Evolutionary conservation across 805 yeast genomes (phyloP).

Genomic region (Saturnispora quitensis): DNA sequence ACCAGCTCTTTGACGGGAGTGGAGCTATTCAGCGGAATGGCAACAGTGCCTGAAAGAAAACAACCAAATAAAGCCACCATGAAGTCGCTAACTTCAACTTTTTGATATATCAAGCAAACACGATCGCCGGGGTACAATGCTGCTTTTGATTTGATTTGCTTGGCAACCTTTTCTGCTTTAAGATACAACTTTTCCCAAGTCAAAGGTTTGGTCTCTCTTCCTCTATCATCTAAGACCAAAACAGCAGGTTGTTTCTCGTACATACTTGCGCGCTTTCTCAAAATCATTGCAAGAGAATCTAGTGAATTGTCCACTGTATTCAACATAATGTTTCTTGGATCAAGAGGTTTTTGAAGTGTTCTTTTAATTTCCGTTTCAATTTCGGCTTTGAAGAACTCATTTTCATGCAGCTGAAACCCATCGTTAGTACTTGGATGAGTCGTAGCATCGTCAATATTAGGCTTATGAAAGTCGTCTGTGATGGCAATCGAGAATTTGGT

Average conservation of each 20-base stretch:
- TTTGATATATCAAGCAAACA: slow-evolving; percentile 76
- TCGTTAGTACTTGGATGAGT: background rate
- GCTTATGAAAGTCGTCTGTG: slow-evolving; percentile 7
- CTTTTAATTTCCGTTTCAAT: slow-evolving; percentile 14
- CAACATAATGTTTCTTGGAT: slow-evolving; percentile 40
- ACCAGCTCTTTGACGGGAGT: slow-evolving; percentile 60
- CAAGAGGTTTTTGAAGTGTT: slow-evolving; percentile 50
- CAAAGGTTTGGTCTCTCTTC: slow-evolving; percentile 67
- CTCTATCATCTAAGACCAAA: slow-evolving; percentile 61
- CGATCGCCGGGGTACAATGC: slow-evolving; percentile 74
- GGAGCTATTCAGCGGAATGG: slow-evolving; percentile 83
- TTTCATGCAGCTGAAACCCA: background rate
- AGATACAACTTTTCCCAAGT: slow-evolving; percentile 86
- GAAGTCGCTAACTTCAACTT: slow-evolving; percentile 77
- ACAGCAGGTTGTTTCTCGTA: slow-evolving; percentile 66
- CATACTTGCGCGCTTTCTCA: slow-evolving; percentile 62
- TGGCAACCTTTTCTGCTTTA: slow-evolving; percentile 81
- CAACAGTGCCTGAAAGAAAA: slow-evolving; percentile 86
- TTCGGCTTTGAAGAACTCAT: background rate
- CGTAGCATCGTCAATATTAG: slow-evolving; percentile 3
- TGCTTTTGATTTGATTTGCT: slow-evolving; percentile 63
- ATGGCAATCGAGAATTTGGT: slow-evolving; percentile 5
- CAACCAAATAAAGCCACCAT: slow-evolving; percentile 84
- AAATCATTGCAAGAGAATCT: slow-evolving; percentile 60
- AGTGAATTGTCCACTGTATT: slow-evolving; percentile 30